Percentiles rank a stretch among this genome's conserved stretches.
These are phyloP conservation scores for Coniochaeta sp. DNA, from an alignment of 2,329 filamentous ascomycete species.

Conservation along the genomic window DNA sequence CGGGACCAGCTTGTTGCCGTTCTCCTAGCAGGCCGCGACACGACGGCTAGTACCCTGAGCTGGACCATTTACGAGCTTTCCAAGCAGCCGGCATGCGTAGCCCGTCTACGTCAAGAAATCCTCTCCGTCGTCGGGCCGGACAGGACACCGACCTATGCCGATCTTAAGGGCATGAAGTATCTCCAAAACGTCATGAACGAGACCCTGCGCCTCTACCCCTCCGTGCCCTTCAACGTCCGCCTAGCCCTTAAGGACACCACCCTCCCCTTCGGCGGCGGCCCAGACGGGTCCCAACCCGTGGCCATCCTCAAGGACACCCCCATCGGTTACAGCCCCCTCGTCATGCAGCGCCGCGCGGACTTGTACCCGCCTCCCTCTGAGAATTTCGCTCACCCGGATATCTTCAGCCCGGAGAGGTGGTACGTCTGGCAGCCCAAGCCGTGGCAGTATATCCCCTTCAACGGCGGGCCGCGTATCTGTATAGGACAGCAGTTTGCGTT, in stretches of 20 bases:
- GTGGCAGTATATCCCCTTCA: slow-evolving; percentile 70
- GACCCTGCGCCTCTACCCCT: slow-evolving; percentile 68
- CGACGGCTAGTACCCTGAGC: slow-evolving; percentile 72
- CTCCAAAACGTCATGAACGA: slow-evolving; percentile 68
- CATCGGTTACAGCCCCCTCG: slow-evolving; percentile 59
- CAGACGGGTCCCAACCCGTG: slow-evolving; percentile 53
- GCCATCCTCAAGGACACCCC: slow-evolving; percentile 58
- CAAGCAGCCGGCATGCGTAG: slow-evolving; percentile 57
- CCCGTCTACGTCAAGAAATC: slow-evolving; percentile 68
- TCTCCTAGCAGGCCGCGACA: slow-evolving; percentile 79
- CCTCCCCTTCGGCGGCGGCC: slow-evolving; percentile 63
- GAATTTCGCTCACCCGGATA: slow-evolving; percentile 34
- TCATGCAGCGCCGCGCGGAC: slow-evolving; percentile 64
- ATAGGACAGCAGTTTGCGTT: slow-evolving; percentile 77
- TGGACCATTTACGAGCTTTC: slow-evolving; percentile 81
- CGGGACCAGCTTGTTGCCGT: slow-evolving; percentile 80
- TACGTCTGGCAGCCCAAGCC: slow-evolving; percentile 52
- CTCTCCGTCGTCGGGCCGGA: slow-evolving; percentile 55
- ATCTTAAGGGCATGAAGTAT: slow-evolving; percentile 85
- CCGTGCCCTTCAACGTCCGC: slow-evolving; percentile 74
- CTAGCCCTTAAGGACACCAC: slow-evolving; percentile 65
- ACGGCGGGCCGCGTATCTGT: slow-evolving; percentile 66
- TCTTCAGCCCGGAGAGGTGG: slow-evolving; percentile 64
- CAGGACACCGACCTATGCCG: slow-evolving; percentile 60
- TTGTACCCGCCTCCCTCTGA: slow-evolving; percentile 47